Evolutionary conservation across 768 basidiomycete genomes (phyloP).

Genomic region (Calocera viscosa): DNA sequence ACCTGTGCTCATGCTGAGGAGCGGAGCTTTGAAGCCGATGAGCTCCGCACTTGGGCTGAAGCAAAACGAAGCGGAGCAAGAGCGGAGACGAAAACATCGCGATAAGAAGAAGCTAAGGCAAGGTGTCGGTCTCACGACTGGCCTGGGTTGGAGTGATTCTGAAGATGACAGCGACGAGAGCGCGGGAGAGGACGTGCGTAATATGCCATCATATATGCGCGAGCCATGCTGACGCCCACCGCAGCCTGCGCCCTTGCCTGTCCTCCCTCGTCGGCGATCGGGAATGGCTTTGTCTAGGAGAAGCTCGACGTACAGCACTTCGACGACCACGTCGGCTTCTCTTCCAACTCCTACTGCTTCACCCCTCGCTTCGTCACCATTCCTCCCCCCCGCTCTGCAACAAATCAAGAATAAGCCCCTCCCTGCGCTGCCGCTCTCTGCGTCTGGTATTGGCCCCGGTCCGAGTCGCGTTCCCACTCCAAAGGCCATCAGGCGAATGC

Average conservation of each 20-base stretch:
- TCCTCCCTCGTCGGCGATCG: background rate
- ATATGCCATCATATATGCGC: background rate
- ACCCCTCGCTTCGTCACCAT: background rate
- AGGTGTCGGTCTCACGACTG: slow-evolving; percentile 17
- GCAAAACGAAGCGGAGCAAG: background rate
- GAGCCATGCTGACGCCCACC: background rate
- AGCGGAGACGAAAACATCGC: slow-evolving; percentile 15
- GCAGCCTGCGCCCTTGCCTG: background rate
- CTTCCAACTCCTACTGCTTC: background rate
- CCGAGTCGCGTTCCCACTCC: background rate
- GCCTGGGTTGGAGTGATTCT: slow-evolving; percentile 18
- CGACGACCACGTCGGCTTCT: background rate
- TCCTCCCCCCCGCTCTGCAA: background rate
- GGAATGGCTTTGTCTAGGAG: background rate
- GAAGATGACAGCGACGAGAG: background rate
- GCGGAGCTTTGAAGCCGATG: background rate
- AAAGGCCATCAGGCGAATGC: background rate
- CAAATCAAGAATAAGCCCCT: background rate
- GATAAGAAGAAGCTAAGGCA: slow-evolving; percentile 16
- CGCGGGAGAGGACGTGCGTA: background rate
- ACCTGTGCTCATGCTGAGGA: background rate
- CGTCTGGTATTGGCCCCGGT: background rate
- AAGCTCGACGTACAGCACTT: background rate
- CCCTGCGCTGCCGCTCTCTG: background rate
- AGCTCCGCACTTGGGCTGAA: background rate